Base-by-base conservation (phyloP, 768 basidiomycete genomes). In the Podaxis sp. region DNA sequence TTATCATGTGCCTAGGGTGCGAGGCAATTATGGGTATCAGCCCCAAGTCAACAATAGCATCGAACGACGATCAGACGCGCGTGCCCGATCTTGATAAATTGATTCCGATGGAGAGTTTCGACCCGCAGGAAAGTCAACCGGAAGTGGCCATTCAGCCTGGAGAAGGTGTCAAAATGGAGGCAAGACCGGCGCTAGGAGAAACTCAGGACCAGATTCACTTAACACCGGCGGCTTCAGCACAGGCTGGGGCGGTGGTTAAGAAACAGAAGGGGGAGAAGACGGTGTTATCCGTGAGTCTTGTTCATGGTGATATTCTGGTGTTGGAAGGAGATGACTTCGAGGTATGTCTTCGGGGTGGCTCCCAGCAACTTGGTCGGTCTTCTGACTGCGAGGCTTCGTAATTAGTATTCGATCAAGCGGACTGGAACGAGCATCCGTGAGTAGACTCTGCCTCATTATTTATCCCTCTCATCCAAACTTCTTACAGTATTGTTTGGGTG, bases 371-470 rank as follows among this genome's bases (percentile, higher is more conserved):
- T 37, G 12, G 50, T 36, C 33, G 24, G 24, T 26, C 1, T 15
- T 51, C 60, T 66, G 41, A 66, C 58, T 60, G 26, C 66, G 63
- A 55, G 46, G 37, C 53, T 38, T 26, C 30, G 38, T 64, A 30
- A 41, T 52, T 63, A 82, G 81, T 82, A 80, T 71, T 77, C 78
- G 37, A 72, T 81, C 58, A 79, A 80, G 60, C 76, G 80, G 2
- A 70, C 72, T 49, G 81, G 81, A 50, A 79, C 78, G 24, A 77
- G 76, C 55, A 78, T 82, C 54, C 71, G 80, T 80, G 67, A 74
- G 80, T 75, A 2, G 41, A 4, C 15, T 52, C 12, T 38, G 26
- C 36, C 41, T 26, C 17, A 3, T 26, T 24, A 15, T 28, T 24
- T 22, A 28, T 33, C 53, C 37, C 22, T 17, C 56, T 61, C 41